A percentile compares a stretch with the other conserved stretches of the same genome.
These are phyloP conservation scores for Gnomoniopsis sp. DNA, from an alignment of 2,329 filamentous ascomycete species.

Conservation along the genomic window DNA sequence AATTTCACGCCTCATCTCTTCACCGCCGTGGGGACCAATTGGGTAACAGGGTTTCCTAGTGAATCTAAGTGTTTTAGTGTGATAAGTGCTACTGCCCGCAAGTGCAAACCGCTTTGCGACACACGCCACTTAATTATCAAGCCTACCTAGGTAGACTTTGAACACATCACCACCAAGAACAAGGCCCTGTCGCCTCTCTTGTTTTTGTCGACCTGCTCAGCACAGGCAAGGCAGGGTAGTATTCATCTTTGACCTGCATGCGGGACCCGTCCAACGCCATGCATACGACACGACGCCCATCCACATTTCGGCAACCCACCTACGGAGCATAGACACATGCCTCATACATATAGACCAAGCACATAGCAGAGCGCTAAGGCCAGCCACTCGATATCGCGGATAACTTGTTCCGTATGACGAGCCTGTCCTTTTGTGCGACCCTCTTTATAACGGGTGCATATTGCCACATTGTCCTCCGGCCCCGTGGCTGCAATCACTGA, in stretches of 20 bases:
- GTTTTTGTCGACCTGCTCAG: neutral
- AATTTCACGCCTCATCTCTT: too few relatives aligned
- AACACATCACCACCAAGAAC: neutral
- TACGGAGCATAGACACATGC: neutral
- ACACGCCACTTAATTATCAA: too few relatives aligned
- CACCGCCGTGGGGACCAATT: too few relatives aligned
- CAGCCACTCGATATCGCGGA: slow-evolving; percentile 1
- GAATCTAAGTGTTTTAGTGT: too few relatives aligned
- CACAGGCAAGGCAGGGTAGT: neutral
- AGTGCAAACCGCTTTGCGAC: too few relatives aligned
- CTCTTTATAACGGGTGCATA: slow-evolving; percentile 2
- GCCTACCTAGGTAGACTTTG: too few relatives aligned
- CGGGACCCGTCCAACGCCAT: neutral
- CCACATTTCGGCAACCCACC: neutral
- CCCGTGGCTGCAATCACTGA: neutral
- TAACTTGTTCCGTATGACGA: slow-evolving; percentile 10
- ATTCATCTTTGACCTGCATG: slow-evolving; percentile 1
- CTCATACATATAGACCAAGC: neutral
- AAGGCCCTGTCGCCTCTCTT: neutral
- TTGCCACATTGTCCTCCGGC: neutral
- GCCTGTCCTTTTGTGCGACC: slow-evolving; percentile 1
- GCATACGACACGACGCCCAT: neutral
- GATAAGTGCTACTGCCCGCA: too few relatives aligned
- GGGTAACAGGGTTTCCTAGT: too few relatives aligned
- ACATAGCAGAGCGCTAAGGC: neutral